A percentile compares a stretch with the other conserved stretches of the same genome.
phyloP scores from a whole-genome alignment of 2,329 filamentous ascomycete species.

The Verticillium tricorpus region DNA sequence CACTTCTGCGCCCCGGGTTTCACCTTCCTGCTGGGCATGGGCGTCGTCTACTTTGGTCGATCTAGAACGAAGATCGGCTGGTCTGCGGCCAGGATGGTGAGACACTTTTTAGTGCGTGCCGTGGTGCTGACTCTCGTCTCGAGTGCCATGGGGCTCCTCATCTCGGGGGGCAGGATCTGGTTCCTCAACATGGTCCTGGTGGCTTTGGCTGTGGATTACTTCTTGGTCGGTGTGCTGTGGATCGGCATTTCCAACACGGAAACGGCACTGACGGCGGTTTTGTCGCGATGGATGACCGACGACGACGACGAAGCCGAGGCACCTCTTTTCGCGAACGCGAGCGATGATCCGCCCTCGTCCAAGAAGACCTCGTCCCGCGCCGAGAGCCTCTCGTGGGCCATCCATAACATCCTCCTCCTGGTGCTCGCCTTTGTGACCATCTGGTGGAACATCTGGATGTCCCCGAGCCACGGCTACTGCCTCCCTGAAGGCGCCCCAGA shows the following conservation, averaged over 20 bases:
- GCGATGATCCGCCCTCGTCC: neutral
- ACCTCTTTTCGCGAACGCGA: constrained; percentile 21
- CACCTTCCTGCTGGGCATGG: constrained; percentile 40
- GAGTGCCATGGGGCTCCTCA: constrained; percentile 22
- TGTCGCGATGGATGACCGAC: constrained; percentile 13
- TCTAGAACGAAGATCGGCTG: constrained; percentile 35
- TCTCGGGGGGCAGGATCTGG: constrained; percentile 30
- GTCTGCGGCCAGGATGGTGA: constrained; percentile 25
- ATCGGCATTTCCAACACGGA: constrained; percentile 30
- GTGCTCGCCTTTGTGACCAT: constrained; percentile 30
- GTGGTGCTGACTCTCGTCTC: constrained; percentile 29
- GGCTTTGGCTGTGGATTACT: constrained; percentile 38
- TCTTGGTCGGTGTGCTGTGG: constrained; percentile 38
- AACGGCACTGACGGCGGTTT: constrained; percentile 18
- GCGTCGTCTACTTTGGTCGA: constrained; percentile 38
- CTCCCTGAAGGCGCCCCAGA: neutral
- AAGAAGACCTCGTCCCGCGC: constrained; percentile 5
- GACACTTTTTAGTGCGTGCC: constrained; percentile 33
- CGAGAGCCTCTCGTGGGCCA: constrained; percentile 30
- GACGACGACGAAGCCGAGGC: constrained; percentile 17
- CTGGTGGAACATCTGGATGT: constrained; percentile 43
- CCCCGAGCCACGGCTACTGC: constrained; percentile 33
- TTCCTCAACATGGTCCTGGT: constrained; percentile 39
- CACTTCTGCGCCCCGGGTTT: constrained; percentile 43
- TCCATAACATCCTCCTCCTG: constrained; percentile 32